phyloP scores from a whole-genome alignment of 768 basidiomycete species.

The Pleurotus ostreatus region DNA sequence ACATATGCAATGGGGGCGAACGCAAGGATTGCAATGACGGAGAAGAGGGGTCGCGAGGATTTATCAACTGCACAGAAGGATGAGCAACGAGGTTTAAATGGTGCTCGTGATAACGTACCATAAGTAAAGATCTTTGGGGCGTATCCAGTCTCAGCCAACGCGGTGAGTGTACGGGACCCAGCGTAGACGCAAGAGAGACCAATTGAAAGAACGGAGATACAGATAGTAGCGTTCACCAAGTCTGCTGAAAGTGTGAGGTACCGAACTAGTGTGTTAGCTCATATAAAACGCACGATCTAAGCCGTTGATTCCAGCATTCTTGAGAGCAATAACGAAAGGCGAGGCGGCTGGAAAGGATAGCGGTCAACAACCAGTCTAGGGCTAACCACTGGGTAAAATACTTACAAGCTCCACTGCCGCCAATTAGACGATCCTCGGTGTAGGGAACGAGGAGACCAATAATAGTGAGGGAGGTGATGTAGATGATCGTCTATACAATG shows the following conservation, averaged over 20 bases:
- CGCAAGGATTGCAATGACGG: conserved; percentile 30
- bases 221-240: conserved; percentile 40
- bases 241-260: conserved; percentile 13
- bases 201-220: conserved; percentile 42
- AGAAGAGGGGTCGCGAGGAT: conserved; percentile 40
- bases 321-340: conserved; percentile 41
- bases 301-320: conserved; percentile 35
- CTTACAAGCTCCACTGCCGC: conserved; percentile 30
- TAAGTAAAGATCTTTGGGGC: conserved; percentile 40
- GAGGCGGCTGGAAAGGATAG: conserved; percentile 26
- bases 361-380: no score
- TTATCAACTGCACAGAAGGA: conserved; percentile 31
- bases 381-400: neutral
- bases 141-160: conserved; percentile 43
- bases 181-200: conserved; percentile 44
- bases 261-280: no score
- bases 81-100: neutral
- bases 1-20: conserved; percentile 39
- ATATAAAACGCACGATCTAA: conserved; percentile 29
- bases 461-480: conserved; percentile 38
- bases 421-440: conserved; percentile 31
- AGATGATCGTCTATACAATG: conserved; percentile 35
- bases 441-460: conserved; percentile 37
- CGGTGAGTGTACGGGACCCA: conserved; percentile 40
- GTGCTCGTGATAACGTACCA: conserved; percentile 13